Evolutionary conservation across 1,284 basidiomycete species (phyloP).

Genomic region (Hypsizygus ulmarius): DNA sequence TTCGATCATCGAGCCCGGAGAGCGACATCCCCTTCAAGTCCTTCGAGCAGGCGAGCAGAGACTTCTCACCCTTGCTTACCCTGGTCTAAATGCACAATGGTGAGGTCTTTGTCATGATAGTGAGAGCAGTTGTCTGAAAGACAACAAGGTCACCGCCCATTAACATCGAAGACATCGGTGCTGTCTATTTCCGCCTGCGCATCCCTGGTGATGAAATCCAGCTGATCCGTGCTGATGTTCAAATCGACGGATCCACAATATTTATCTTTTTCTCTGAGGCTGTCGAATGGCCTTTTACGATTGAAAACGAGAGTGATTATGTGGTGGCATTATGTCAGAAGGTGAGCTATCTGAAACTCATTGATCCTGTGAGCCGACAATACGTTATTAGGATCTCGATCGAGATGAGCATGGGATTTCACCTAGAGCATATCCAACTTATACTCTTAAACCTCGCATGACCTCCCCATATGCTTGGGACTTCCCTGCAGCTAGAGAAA

Average conservation of each 20-base stretch:
- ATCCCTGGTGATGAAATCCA: constrained; percentile 44
- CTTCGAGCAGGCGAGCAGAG: constrained; percentile 68
- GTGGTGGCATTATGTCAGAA: constrained; percentile 74
- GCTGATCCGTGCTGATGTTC: constrained; percentile 80
- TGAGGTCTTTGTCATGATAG: constrained; percentile 29
- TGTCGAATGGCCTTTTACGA: constrained; percentile 84
- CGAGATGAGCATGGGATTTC: constrained; percentile 37
- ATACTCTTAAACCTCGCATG: constrained; percentile 60
- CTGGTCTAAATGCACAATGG: constrained; percentile 86
- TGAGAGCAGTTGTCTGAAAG: constrained; percentile 8
- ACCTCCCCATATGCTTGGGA: constrained; percentile 90
- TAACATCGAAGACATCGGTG: constrained; percentile 90
- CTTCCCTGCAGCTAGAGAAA: constrained; percentile 81
- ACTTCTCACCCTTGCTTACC: constrained; percentile 80
- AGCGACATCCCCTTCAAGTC: constrained; percentile 70
- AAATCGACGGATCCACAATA: constrained; percentile 86
- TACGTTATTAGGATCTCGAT: constrained; percentile 47
- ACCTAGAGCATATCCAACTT: constrained; percentile 39
- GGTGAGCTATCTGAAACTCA: constrained; percentile 39
- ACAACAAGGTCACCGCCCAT: constrained; percentile 82
- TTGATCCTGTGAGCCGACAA: not conserved
- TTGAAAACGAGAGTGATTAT: constrained; percentile 89
- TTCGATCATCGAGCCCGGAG: constrained; percentile 64
- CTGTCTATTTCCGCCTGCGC: constrained; percentile 73
- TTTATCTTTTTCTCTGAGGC: constrained; percentile 79